Conservation (phyloP, 768 basidiomycete species). For the Boletus reticulatus region DNA sequence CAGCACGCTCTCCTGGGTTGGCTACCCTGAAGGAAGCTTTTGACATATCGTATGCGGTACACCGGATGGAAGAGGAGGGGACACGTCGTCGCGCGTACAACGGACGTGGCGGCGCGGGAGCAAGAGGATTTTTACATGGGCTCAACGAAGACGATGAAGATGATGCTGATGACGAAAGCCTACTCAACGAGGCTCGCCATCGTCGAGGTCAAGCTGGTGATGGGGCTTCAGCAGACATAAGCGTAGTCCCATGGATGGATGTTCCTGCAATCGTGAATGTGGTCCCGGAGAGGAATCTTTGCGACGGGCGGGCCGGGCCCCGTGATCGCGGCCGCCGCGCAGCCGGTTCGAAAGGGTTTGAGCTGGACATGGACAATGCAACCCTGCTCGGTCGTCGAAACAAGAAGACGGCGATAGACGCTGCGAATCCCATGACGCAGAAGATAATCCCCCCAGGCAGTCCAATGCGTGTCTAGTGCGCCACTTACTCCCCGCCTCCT, state of each 20-base stretch:
- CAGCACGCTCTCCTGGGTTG: slow-evolving; percentile 85
- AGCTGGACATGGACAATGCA: slow-evolving; percentile 83
- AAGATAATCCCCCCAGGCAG: slow-evolving; percentile 25
- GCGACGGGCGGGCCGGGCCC: slow-evolving; percentile 69
- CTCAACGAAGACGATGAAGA: slow-evolving; percentile 95
- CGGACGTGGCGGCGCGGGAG: slow-evolving; percentile 74
- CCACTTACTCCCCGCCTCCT: not conserved
- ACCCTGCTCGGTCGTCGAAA: slow-evolving; percentile 80
- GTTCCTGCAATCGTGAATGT: slow-evolving; percentile 11
- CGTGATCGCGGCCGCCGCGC: slow-evolving; percentile 51
- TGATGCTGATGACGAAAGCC: slow-evolving; percentile 46
- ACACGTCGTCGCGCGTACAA: slow-evolving; percentile 81
- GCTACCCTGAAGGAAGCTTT: slow-evolving; percentile 96
- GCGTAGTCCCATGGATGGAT: slow-evolving; percentile 3
- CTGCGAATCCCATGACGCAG: slow-evolving; percentile 35
- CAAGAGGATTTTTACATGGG: slow-evolving; percentile 73
- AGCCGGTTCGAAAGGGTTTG: slow-evolving; percentile 50
- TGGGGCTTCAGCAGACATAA: slow-evolving; percentile 7
- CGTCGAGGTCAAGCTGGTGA: slow-evolving; percentile 36
- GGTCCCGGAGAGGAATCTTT: slow-evolving; percentile 27
- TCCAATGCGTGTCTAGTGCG: slow-evolving; percentile 31
- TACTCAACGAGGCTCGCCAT: slow-evolving; percentile 49
- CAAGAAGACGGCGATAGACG: slow-evolving; percentile 34
- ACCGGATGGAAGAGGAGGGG: slow-evolving; percentile 99
- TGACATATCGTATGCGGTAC: slow-evolving; percentile 98